Percentiles rank a stretch among this genome's conserved stretches.
These are phyloP conservation scores for Microthlaspi erraticum DNA, from an alignment of 345 rosid genomes.

Conservation along the genomic window DNA sequence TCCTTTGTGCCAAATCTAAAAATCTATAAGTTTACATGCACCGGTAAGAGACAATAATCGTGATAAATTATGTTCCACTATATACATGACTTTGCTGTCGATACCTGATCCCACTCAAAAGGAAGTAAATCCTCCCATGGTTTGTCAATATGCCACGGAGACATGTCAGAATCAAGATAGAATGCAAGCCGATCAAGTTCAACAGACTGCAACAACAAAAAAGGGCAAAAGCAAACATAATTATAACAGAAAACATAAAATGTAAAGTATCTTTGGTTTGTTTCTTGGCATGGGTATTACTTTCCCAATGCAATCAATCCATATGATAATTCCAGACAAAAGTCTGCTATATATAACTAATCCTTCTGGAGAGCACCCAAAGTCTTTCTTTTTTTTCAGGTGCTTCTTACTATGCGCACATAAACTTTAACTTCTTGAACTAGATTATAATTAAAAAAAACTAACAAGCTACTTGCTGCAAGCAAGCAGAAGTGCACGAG, in stretches of 20 bases:
- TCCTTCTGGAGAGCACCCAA: conserved; percentile 27
- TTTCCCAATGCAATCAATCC: conserved; percentile 33
- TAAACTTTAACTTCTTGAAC: conserved; percentile 14
- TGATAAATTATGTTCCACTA: conserved; percentile 13
- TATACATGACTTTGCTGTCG: conserved; percentile 18
- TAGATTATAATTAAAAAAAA: conserved; percentile 19
- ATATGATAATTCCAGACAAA: conserved; percentile 14
- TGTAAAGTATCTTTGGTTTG: conserved; percentile 15
- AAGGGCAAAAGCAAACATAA: conserved; percentile 24
- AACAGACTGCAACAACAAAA: conserved; percentile 61
- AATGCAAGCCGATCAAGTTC: conserved; percentile 92
- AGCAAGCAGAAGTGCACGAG: conserved; percentile 21
- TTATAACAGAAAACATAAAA: conserved; percentile 29
- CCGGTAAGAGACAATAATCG: conserved; percentile 9
- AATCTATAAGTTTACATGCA: conserved; percentile 54
- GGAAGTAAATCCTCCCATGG: conserved; percentile 92
- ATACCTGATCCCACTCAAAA: conserved; percentile 93
- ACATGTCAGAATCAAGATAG: conserved; percentile 89
- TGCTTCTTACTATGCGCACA: conserved; percentile 28
- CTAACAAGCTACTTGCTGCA: conserved; percentile 22
- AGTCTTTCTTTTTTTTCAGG: conserved; percentile 1
- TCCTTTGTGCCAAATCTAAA: conserved; percentile 83
- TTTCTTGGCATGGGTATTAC: conserved; percentile 28
- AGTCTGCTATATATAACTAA: conserved; percentile 26
- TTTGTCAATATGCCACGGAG: conserved; percentile 81